These are phyloP conservation scores for Fusarium subglutinans DNA, from an alignment of 2,329 filamentous ascomycete genomes.

Conservation along the genomic window DNA sequence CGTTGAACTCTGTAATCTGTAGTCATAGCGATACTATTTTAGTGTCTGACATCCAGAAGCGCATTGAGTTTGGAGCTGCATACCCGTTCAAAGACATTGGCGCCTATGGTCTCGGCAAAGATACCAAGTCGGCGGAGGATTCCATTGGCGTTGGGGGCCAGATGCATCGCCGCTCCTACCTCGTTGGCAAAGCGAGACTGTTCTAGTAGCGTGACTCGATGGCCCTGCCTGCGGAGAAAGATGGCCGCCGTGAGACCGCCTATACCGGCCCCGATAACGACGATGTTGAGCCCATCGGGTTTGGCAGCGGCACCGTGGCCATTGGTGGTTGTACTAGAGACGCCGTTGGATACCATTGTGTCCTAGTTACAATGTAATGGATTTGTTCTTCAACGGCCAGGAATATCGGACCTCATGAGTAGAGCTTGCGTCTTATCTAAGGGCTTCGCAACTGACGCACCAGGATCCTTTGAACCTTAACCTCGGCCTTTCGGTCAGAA, in stretches of 20 bases:
- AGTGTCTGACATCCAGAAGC: rapidly evolving
- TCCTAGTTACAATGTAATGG: too few relatives aligned
- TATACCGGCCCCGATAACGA: conserved; percentile 50
- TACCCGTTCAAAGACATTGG: conserved; percentile 40
- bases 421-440: neutral
- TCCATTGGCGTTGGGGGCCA: conserved; percentile 70
- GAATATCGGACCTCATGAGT: rapidly evolving
- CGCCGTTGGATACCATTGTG: neutral
- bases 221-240: conserved; percentile 58
- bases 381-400: rapidly evolving
- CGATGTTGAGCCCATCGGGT: conserved; percentile 4
- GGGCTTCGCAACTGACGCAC: too few relatives aligned
- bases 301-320: neutral
- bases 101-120: conserved; percentile 50
- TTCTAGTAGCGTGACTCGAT: conserved; percentile 47
- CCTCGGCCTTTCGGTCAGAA: neutral
- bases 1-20: conserved; percentile 47
- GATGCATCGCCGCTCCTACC: conserved; percentile 67
- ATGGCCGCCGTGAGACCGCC: conserved; percentile 60
- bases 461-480: neutral
- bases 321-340: neutral
- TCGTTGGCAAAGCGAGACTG: conserved; percentile 60
- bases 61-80: neutral
- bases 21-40: rapidly evolving
- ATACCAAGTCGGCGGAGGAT: conserved; percentile 57